Percentiles rank a stretch among this genome's conserved stretches.
Conservation (phyloP, 202 grass and related monocot species). For the Carex sylvatica region DNA sequence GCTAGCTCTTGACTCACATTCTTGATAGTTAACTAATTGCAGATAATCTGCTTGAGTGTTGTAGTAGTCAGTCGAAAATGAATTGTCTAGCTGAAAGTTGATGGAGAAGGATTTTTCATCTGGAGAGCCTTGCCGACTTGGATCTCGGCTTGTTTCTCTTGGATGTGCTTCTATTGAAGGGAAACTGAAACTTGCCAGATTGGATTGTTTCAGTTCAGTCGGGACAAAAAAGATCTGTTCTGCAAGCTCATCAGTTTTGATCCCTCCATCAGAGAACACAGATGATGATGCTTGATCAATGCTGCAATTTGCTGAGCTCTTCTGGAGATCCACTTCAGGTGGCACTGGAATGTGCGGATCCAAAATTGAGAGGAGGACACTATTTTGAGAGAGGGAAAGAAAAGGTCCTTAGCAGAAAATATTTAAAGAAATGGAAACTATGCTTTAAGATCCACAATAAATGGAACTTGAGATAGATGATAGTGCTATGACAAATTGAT, state of each 20-base stretch:
- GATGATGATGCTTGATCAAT: constrained; percentile 52
- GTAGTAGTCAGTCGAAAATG: constrained; percentile 59
- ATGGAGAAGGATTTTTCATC: constrained; percentile 38
- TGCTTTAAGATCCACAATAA: neutral
- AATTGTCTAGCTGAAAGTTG: constrained; percentile 62
- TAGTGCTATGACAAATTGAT: neutral
- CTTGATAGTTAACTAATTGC: constrained; percentile 60
- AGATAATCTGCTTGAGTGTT: constrained; percentile 78
- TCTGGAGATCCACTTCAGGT: constrained; percentile 62
- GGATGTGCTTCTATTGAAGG: constrained; percentile 35
- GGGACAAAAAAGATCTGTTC: constrained; percentile 61
- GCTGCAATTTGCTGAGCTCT: constrained; percentile 45
- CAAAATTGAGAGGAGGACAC: constrained; percentile 87
- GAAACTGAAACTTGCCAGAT: constrained; percentile 39
- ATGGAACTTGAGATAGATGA: neutral
- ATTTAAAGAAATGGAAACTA: neutral
- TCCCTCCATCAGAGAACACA: constrained; percentile 31
- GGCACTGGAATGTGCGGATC: constrained; percentile 84
- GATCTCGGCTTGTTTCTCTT: constrained; percentile 36
- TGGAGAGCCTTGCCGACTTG: constrained; percentile 31
- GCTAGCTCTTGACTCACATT: constrained; percentile 65
- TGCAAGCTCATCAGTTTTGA: constrained; percentile 53
- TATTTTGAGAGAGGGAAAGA: constrained; percentile 28
- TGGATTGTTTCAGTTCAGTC: constrained; percentile 62
- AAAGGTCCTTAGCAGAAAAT: neutral